A percentile compares a stretch with the other conserved stretches of the same genome.
Evolutionary conservation across 768 basidiomycete genomes (phyloP).

Genomic region (Tulasnella sp.): DNA sequence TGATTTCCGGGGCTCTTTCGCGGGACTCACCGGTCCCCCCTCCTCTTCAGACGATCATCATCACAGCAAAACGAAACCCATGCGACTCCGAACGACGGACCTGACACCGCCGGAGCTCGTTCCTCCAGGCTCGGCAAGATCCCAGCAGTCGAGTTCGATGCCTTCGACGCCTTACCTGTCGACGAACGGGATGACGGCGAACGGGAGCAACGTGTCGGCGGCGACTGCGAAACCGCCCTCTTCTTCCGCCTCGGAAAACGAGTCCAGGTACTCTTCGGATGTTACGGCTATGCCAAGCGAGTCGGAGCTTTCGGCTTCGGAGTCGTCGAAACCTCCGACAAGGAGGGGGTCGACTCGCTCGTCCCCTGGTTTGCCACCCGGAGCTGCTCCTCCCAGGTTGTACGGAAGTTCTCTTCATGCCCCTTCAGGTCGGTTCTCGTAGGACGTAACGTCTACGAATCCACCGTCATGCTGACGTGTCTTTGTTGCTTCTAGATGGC

Average conservation of each 20-base stretch:
- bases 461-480: neutral
- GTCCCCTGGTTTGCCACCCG: neutral
- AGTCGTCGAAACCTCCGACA: neutral
- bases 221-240: neutral
- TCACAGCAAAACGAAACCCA: neutral
- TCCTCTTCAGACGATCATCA: neutral
- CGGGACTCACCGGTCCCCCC: neutral
- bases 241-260: too few relatives aligned
- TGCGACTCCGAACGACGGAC: neutral
- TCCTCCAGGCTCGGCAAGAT: neutral
- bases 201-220: neutral
- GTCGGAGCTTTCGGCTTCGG: neutral
- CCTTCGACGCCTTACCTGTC: neutral
- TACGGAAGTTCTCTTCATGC: neutral
- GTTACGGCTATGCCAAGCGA: neutral
- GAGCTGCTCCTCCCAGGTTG: neutral
- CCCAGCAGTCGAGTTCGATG: neutral
- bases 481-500: neutral
- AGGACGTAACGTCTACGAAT: neutral
- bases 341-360: neutral
- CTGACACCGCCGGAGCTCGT: neutral
- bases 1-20: conserved; percentile 4
- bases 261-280: neutral
- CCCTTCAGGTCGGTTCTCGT: neutral
- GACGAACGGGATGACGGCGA: neutral